Percentiles rank a stretch among this genome's conserved stretches.
Conservation (phyloP, 1,284 basidiomycete genomes). For the Xanthoconium separans region DNA sequence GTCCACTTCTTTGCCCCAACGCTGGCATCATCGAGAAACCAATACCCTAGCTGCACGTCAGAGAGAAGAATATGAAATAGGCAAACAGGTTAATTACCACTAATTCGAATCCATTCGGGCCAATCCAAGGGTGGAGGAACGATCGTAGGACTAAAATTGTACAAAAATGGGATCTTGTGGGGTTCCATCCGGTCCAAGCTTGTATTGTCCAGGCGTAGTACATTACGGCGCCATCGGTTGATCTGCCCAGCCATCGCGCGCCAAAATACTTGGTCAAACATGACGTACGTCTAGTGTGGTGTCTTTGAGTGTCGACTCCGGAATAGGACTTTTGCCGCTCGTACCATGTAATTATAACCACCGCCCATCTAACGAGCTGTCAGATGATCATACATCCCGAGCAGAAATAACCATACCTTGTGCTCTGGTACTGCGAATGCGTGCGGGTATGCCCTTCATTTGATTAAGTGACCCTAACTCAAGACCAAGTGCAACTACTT, state of each 20-base stretch:
- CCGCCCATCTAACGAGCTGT: constrained; percentile 75
- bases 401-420: constrained; percentile 47
- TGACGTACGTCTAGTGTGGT: constrained; percentile 68
- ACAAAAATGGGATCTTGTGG: constrained; percentile 96
- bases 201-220: constrained; percentile 77
- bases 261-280: constrained; percentile 99
- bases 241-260: constrained; percentile 90
- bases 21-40: constrained; percentile 92
- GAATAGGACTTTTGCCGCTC: constrained; percentile 12
- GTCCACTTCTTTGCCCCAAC: constrained; percentile 86
- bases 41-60: constrained; percentile 64
- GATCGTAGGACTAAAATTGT: constrained; percentile 91
- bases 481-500: neutral
- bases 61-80: constrained; percentile 5
- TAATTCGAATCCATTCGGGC: constrained; percentile 98
- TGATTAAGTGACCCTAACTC: constrained; percentile 4
- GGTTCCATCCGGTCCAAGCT: constrained; percentile 92
- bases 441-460: constrained; percentile 85
- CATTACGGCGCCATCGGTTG: constrained; percentile 88
- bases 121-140: constrained; percentile 93
- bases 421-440: constrained; percentile 96
- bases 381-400: constrained; percentile 14
- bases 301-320: constrained; percentile 3
- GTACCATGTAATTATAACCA: constrained; percentile 95
- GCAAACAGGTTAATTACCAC: constrained; percentile 49